phyloP scores from a whole-genome alignment of 1,284 basidiomycete species.

The Rhodotorula sp. region DNA sequence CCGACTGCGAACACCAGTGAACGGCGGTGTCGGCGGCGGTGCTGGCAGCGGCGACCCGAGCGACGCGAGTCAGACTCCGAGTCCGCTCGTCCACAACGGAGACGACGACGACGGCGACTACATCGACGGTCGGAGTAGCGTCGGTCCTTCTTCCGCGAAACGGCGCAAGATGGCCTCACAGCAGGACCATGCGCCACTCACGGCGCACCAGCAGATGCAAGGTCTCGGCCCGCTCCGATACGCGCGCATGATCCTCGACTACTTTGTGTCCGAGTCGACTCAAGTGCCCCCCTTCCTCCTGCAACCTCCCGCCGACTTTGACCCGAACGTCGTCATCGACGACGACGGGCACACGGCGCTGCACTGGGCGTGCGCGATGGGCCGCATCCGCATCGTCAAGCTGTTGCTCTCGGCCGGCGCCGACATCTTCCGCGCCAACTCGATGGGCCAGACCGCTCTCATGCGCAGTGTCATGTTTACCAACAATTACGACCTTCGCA shows the following conservation, averaged over 20 bases:
- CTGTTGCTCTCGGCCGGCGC: constrained; percentile 90
- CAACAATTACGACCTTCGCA: constrained; percentile 99
- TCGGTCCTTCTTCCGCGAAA: constrained; percentile 18
- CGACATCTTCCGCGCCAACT: constrained; percentile 96
- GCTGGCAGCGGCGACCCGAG: constrained; percentile 8
- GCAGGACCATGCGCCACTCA: constrained; percentile 6
- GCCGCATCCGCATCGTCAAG: constrained; percentile 93
- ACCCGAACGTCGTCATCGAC: constrained; percentile 95
- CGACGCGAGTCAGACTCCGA: constrained; percentile 36
- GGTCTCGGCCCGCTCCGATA: constrained; percentile 58
- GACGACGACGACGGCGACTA: constrained; percentile 30
- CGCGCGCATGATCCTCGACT: constrained; percentile 94
- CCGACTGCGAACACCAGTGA: constrained; percentile 11
- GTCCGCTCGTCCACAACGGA: constrained; percentile 18
- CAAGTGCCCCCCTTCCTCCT: constrained; percentile 87
- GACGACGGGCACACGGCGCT: constrained; percentile 97
- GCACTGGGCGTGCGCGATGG: constrained; percentile 99
- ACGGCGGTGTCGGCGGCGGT: not conserved
- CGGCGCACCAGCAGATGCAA: constrained; percentile 35
- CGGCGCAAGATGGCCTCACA: constrained; percentile 38
- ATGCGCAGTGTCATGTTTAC: constrained; percentile 99
- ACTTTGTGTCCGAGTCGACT: constrained; percentile 97
- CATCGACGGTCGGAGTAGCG: constrained; percentile 12
- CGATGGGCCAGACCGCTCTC: constrained; percentile 91
- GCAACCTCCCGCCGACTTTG: constrained; percentile 84